Base-by-base conservation (phyloP, 169 alveolate species). In the Neospora caninum region DNA sequence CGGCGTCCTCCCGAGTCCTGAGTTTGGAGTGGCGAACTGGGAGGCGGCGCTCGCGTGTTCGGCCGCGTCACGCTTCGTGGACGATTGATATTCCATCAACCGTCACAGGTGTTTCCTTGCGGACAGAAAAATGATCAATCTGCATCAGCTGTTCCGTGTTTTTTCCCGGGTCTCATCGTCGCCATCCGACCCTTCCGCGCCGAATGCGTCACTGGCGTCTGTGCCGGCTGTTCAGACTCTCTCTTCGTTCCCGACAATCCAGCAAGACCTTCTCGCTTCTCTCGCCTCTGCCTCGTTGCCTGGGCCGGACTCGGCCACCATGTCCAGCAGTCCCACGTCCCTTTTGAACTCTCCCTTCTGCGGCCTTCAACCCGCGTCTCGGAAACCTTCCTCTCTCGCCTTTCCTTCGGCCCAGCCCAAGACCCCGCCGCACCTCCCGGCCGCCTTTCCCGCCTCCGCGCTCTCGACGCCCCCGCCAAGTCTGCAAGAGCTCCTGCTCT, bases 71-170 rank as follows among this genome's bases (percentile, higher is more conserved):
- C 39, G 2, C 41, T 82, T 41, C 36, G 22, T 20, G n/a, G 89
- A 29, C 73, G 73, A 16, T 64, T 64, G 73, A 27, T 64, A 22
- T 22, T 27, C 34, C 25, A 64, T 64, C 73, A 64, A 64, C 73
- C 73, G 73, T 64, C 73, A 1, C 31, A 27, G 16, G 73, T 16
- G 34, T 64, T 64, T 64, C 73, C 73, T 22, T 16, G 25, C 73
- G 73, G n/a, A 64, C 73, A 64, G n/a, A 36, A 82, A 82, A 43
- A 82, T 82, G 89, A 82, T 82, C 54, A 82, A 82, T 42, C 89
- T 82, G 89, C 89, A 82, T 29, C 89, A 82, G 89, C 89, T 82
- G 36, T 39, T 82, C 41, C 89, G 89, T 36, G 89, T 42, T 18
- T 82, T 82, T 41, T 82, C 89, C 22, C 89, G 89, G 38, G 89